Evolutionary conservation across 1,284 basidiomycete genomes (phyloP), one percentile per base, ranked within the genome.

Genomic region (Veloporphyrellus conicus): DNA sequence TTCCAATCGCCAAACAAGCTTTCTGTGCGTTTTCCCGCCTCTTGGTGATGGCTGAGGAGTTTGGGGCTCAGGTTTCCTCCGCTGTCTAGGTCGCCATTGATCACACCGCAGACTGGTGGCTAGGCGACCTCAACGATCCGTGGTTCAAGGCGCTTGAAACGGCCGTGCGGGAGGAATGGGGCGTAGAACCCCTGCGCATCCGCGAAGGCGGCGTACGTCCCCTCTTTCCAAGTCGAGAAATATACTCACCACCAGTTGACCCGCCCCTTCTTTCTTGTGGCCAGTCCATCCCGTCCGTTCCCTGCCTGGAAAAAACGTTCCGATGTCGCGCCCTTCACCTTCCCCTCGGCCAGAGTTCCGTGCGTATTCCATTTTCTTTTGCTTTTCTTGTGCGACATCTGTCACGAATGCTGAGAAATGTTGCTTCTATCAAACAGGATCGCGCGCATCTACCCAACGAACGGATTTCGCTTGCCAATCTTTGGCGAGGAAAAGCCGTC

Each of bases 61-160:
- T n/a, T 7, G 34, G 8, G 3, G 7, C 12, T 43, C 6, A 48
- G n/a, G 4, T 15, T 3, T 16, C 14, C 16, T 10, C 34, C 34
- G 16, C 12, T 29, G 19, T n/a, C n/a, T 53, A 93, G 87, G 74
- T 94, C 41, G 74, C 72, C 23, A 82, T 97, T 41, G 84, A 89
- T 39, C 89, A 93, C 54, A 85, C 81, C 1, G 93, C 93, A 0
- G 87, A 93, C 60, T 99, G 94, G 93, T 99, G 95, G 95, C 75
- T 97, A 1, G 93, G 93, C 0, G 81, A 87, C 41, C 76, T 93
- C 23, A 79, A 90, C 43, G 85, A 85, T 50, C 75, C 77, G 3
- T 95, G 89, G 80, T 93, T 93, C 72, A 77, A 81, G 55, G 84
- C 88, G 0, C 75, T 98, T 18, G 89, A 93, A 63, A 72, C 74